Base-by-base conservation (phyloP, 1,139 yeast genomes). In the Nakaseomyces uthaithaninus region DNA sequence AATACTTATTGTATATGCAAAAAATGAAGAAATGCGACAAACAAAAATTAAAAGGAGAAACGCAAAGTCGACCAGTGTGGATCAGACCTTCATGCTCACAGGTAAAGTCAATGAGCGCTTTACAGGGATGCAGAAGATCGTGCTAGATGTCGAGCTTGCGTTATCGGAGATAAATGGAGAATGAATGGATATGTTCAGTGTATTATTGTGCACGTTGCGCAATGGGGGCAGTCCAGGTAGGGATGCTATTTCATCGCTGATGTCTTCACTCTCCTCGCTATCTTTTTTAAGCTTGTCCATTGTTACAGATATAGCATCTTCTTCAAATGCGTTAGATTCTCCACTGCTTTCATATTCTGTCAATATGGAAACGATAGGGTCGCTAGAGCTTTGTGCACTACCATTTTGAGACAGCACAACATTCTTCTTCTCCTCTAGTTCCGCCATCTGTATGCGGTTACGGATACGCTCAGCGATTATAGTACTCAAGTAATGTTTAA, bases 51-150 rank as follows among this genome's bases (percentile, higher is more conserved):
- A n/a, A n/a, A n/a, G n/a, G n/a, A n/a, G n/a, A n/a, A n/a, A n/a
- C n/a, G n/a, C n/a, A n/a, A n/a, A n/a, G n/a, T n/a, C n/a, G n/a
- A n/a, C n/a, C n/a, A n/a, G n/a, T n/a, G n/a, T n/a, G n/a, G n/a
- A n/a, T n/a, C n/a, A n/a, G n/a, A 54, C 45, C 27, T 49, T 55
- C 30, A 57, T 43, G n/a, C 60, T 55, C 6, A 56, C 49, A 3
- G 62, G 62, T 19, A 57, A 37, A 3, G 62, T 58, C 33, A 56
- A 40, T 2, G 61, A 54, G 36, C 63, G 50, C 27, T 45, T 51
- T 2, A 58, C 53, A 4, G 50, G 46, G 11, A 50, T 33, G 3
- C 50, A 49, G 20, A 50, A 38, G 14, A 47, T 33, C 30, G 43
- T 45, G 16, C 38, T 35, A 5, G 43, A 45, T 33, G 37, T 31